These are phyloP conservation scores for Pythium vanterpoolii DNA, from an alignment of 352 stramenopile genomes.

Conservation along the genomic window DNA sequence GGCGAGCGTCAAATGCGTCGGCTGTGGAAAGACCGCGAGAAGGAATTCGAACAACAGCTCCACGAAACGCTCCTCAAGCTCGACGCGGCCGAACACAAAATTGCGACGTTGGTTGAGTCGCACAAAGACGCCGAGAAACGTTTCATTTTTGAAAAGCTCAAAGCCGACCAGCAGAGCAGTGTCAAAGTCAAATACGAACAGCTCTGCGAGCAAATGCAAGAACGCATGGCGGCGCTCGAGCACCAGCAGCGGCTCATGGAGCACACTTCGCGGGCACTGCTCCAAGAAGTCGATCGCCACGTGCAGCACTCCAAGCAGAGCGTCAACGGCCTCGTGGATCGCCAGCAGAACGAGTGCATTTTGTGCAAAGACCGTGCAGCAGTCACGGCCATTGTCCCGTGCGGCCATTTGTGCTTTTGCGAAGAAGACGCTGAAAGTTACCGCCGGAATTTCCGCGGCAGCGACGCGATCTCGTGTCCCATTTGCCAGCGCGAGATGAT, in stretches of 20 bases:
- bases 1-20: slow-evolving; percentile 76
- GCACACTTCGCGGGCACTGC: slow-evolving; percentile 68
- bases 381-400: slow-evolving; percentile 74
- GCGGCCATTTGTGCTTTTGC: slow-evolving; percentile 83
- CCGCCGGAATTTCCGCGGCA: slow-evolving; percentile 35
- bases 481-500: slow-evolving; percentile 83
- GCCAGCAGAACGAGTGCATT: slow-evolving; percentile 62
- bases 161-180: slow-evolving; percentile 69
- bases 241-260: slow-evolving; percentile 79
- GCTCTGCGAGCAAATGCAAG: slow-evolving; percentile 71
- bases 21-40: slow-evolving; percentile 74
- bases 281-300: slow-evolving; percentile 72
- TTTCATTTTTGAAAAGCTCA: slow-evolving; percentile 66
- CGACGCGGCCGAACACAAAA: slow-evolving; percentile 44
- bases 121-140: slow-evolving; percentile 68
- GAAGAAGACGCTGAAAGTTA: slow-evolving; percentile 77
- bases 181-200: slow-evolving; percentile 75
- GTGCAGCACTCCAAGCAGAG: slow-evolving; percentile 64
- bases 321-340: slow-evolving; percentile 46
- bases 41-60: slow-evolving; percentile 67
- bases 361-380: slow-evolving; percentile 75
- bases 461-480: slow-evolving; percentile 46
- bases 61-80: slow-evolving; percentile 54
- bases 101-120: slow-evolving; percentile 34
- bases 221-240: slow-evolving; percentile 54